Base-by-base conservation (phyloP, 768 basidiomycete species). In the Tylopilus subfusipes region DNA sequence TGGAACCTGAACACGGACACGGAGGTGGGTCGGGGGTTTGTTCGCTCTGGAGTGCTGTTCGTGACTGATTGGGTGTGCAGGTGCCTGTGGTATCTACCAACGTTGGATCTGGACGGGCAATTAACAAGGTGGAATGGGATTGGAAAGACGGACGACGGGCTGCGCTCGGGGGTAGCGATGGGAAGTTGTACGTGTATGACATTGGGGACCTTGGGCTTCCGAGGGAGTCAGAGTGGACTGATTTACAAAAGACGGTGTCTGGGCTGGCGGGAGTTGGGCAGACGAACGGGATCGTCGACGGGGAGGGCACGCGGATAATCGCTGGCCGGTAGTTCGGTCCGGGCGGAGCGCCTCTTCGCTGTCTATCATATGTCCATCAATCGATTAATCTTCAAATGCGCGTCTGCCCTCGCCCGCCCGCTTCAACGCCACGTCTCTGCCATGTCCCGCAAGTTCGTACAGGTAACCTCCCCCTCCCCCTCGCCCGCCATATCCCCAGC, bases 1-100 rank as follows among this genome's bases (percentile, higher is more conserved):
- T 99, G 97, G 97, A 98, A 99, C 71, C 71, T 99, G 67, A 99
- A 98, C 69, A 75, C 79, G n/a, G 96, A 98, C 61, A 93, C 91
- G 5, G 97, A 99, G 83, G 96, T 94, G 66, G 54, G 86, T 76
- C 34, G 2, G 6, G 50, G 12, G 31, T 22, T 11, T 11, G 31
- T 22, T 11, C 8, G 22, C n/a, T n/a, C 24, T 24, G 38, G 3
- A 27, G 52, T 45, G 48, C 16, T 31, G 48, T 16, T 36, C 50
- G 53, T 40, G 8, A 49, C 56, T 45, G 49, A 53, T n/a, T 38
- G 4, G 39, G 54, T 42, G 9, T 44, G 22, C 61, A 98, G 96
- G 93, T 98, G 0, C 94, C 97, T 12, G 81, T 85, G 12, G 86
- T 94, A n/a, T 91, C 93, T 11, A 93, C 92, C 5, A 79, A 76